phyloP scores from a whole-genome alignment of 306 rosid genomes.

The Astragalus membranaceus region DNA sequence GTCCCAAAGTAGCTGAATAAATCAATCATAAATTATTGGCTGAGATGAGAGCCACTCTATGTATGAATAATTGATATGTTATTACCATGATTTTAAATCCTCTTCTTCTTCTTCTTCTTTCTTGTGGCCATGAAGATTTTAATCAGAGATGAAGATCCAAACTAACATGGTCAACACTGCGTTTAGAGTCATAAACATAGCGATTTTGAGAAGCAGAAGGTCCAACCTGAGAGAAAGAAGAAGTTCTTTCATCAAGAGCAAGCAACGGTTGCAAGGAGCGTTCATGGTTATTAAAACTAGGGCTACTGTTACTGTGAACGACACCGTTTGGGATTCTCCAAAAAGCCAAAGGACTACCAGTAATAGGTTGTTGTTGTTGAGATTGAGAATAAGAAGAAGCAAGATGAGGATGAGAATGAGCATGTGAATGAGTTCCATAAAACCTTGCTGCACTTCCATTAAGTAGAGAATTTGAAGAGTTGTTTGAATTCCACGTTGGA shows the following conservation, averaged over 20 bases:
- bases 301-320: background rate
- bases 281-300: background rate
- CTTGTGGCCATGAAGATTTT: too few species aligned
- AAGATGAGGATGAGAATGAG: background rate
- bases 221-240: background rate
- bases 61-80: constrained; percentile 7
- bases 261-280: background rate
- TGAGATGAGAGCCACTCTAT: background rate
- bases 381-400: background rate
- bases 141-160: constrained; percentile 9
- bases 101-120: too few species aligned
- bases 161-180: constrained; percentile 1
- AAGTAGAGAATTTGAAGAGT: background rate
- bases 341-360: constrained; percentile 10
- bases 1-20: background rate
- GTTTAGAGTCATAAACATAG: constrained; percentile 3
- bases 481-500: constrained; percentile 44
- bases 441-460: constrained; percentile 23
- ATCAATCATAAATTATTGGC: background rate
- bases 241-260: background rate
- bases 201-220: background rate
- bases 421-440: constrained; percentile 29
- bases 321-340: background rate
- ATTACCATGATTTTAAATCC: too few species aligned
- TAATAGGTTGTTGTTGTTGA: constrained; percentile 1